Evolutionary conservation across 2,329 filamentous ascomycete species (phyloP), one percentile per base, ranked within the genome.

Genomic region (Fusarium continuum): DNA sequence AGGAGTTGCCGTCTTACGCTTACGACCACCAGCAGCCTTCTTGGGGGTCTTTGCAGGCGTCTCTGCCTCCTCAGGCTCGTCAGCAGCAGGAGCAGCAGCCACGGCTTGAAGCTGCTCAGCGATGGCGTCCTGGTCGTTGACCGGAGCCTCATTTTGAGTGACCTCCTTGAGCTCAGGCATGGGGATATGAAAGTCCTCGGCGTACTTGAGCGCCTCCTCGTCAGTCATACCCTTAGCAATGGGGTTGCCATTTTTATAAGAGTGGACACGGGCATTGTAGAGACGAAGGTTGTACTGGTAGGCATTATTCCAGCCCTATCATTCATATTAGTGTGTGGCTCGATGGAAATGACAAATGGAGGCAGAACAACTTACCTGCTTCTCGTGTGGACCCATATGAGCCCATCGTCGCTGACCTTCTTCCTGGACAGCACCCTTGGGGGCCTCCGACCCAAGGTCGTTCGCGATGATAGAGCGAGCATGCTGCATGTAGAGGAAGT

Each of bases 401-500:
- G 88, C 85, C 94, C 94, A 97, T 71, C 93, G 87, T 70, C 88
- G 88, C 73, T 92, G 93, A 34, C 93, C 92, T 78, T 97, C 93
- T 58, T 91, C 88, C 74, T 93, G 90, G 43, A 98, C 91, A 55
- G 93, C 92, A 72, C 92, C 92, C 75, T 94, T 93, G 75, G 90
- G 89, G 8, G 89, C 88, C 57, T 87, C 84, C n/a, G 86, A 75
- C 19, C 90, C 91, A 10, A 96, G 84, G 69, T 96, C 92, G 28
- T 82, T 83, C 54, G 91, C 89, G 69, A 98, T 95, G 74, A 91
- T 89, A 46, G 88, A 85, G 44, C 95, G 91, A 65, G 92, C 92
- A 65, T 91, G 89, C 76, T 96, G 91, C 83, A 96, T 92, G 82
- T 93, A 98, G 60, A 97, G 82, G 82, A 98, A 97, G 82, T 96